These are phyloP conservation scores for Magnusiomyces magnusii DNA, from an alignment of 1,139 yeast species.

Conservation along the genomic window DNA sequence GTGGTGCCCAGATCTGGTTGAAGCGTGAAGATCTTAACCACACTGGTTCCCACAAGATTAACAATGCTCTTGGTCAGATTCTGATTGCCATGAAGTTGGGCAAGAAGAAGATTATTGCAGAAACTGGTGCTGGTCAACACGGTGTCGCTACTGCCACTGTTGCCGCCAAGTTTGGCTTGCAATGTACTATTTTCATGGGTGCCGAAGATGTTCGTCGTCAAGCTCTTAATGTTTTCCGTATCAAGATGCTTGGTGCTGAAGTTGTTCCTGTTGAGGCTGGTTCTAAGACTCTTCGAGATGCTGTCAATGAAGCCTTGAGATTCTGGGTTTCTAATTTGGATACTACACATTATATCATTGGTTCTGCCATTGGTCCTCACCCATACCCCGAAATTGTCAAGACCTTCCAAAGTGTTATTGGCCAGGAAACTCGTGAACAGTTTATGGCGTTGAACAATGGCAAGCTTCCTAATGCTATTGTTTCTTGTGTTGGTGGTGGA, in stretches of 20 bases:
- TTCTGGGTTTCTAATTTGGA: conserved; percentile 86
- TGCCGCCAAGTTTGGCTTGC: conserved; percentile 93
- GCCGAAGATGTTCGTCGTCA: conserved; percentile 99
- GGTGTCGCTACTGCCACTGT: conserved; percentile 99
- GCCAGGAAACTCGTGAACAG: conserved; percentile 89
- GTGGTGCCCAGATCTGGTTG: conserved; percentile 97
- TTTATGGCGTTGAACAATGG: conserved; percentile 71
- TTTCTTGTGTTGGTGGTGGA: conserved; percentile 99
- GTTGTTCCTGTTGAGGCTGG: conserved; percentile 93
- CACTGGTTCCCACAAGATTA: conserved; percentile 96
- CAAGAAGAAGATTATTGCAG: conserved; percentile 86
- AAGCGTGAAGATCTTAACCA: conserved; percentile 98
- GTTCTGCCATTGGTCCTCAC: conserved; percentile 99
- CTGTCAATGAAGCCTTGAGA: conserved; percentile 95
- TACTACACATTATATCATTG: conserved; percentile 89
- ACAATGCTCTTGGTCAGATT: conserved; percentile 93
- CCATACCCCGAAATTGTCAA: conserved; percentile 98
- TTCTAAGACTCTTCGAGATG: conserved; percentile 93
- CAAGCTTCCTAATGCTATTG: conserved; percentile 83
- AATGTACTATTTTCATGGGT: conserved; percentile 98
- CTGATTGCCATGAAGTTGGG: conserved; percentile 89
- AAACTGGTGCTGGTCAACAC: conserved; percentile 99
- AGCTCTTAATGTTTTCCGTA: conserved; percentile 95
- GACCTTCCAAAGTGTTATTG: conserved; percentile 97
- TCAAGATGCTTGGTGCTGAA: conserved; percentile 92